Percentiles rank a stretch among this genome's conserved stretches.
Evolutionary conservation across 2,329 filamentous ascomycete genomes (phyloP).

Genomic region (Lecanicillium sp.): DNA sequence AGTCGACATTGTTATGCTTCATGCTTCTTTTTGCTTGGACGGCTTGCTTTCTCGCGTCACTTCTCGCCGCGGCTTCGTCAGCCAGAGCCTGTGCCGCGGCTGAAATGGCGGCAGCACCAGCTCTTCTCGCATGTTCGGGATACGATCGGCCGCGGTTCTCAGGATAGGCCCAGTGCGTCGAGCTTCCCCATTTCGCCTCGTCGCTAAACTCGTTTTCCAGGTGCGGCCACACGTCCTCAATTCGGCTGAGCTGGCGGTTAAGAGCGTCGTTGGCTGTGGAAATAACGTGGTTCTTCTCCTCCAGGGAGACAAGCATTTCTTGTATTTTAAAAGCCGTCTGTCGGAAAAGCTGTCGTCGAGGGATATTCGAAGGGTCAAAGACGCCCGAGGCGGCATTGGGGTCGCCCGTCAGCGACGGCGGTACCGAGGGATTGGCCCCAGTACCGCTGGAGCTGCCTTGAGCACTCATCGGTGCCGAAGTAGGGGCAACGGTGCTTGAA

Average conservation of each 20-base stretch:
- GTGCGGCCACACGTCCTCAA: constrained; percentile 81
- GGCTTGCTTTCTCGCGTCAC: constrained; percentile 77
- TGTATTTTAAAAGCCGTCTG: constrained; percentile 70
- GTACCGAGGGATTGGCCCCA: constrained; percentile 22
- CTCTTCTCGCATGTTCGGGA: constrained; percentile 67
- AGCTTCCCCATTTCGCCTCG: constrained; percentile 86
- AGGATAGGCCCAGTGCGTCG: constrained; percentile 91
- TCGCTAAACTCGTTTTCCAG: constrained; percentile 87
- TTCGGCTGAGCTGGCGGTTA: constrained; percentile 71
- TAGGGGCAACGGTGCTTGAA: constrained; percentile 30
- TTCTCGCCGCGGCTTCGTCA: constrained; percentile 74
- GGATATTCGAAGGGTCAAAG: constrained; percentile 50
- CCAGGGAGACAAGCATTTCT: constrained; percentile 80
- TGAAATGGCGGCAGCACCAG: constrained; percentile 70
- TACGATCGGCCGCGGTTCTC: constrained; percentile 66
- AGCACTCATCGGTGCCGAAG: constrained; percentile 39
- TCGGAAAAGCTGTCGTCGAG: constrained; percentile 66
- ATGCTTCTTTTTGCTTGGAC: constrained; percentile 67
- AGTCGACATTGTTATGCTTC: constrained; percentile 62
- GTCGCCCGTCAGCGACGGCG: constrained; percentile 33
- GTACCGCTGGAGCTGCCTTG: constrained; percentile 39
- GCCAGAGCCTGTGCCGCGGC: constrained; percentile 70
- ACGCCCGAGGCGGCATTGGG: constrained; percentile 31
- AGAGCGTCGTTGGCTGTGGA: constrained; percentile 87
- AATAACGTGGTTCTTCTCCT: constrained; percentile 97